These are phyloP conservation scores for Diplodia intermedia DNA, from an alignment of 2,329 filamentous ascomycete species.

Conservation along the genomic window DNA sequence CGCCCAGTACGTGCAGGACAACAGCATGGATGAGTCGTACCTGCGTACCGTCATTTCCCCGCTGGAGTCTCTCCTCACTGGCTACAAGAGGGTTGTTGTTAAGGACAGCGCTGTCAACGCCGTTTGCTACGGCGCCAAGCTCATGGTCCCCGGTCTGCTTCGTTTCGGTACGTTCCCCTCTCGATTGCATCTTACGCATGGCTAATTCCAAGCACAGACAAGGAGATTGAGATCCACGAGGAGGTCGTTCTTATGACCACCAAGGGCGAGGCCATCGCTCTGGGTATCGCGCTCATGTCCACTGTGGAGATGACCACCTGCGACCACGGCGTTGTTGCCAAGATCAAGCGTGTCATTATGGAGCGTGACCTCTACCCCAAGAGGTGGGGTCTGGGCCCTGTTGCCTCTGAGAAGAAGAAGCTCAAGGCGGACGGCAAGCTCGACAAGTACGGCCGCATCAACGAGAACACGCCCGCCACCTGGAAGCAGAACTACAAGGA, in stretches of 20 bases:
- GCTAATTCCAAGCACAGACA: constrained; percentile 62
- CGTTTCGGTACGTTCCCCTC: constrained; percentile 74
- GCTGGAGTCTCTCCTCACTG: constrained; percentile 87
- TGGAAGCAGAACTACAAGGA: constrained; percentile 96
- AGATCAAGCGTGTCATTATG: constrained; percentile 99
- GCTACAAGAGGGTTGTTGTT: constrained; percentile 96
- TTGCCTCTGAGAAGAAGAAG: constrained; percentile 98
- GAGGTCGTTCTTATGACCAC: constrained; percentile 98
- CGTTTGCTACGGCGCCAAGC: constrained; percentile 97
- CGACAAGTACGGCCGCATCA: constrained; percentile 93
- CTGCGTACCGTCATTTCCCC: constrained; percentile 90
- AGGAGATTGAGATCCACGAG: constrained; percentile 90
- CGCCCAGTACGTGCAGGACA: constrained; percentile 95
- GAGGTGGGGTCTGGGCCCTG: constrained; percentile 93
- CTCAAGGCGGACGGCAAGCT: constrained; percentile 97
- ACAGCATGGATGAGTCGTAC: constrained; percentile 92
- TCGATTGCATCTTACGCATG: not conserved
- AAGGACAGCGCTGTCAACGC: constrained; percentile 97
- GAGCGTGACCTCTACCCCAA: constrained; percentile 97
- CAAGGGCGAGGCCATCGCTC: constrained; percentile 97
- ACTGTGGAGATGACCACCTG: constrained; percentile 96
- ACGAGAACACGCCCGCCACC: constrained; percentile 90
- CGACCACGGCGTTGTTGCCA: constrained; percentile 96
- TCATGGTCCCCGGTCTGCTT: constrained; percentile 96
- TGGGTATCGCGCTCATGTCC: constrained; percentile 97